Evolutionary conservation across 768 basidiomycete species (phyloP).

Genomic region (Psilocybe cyanescens): DNA sequence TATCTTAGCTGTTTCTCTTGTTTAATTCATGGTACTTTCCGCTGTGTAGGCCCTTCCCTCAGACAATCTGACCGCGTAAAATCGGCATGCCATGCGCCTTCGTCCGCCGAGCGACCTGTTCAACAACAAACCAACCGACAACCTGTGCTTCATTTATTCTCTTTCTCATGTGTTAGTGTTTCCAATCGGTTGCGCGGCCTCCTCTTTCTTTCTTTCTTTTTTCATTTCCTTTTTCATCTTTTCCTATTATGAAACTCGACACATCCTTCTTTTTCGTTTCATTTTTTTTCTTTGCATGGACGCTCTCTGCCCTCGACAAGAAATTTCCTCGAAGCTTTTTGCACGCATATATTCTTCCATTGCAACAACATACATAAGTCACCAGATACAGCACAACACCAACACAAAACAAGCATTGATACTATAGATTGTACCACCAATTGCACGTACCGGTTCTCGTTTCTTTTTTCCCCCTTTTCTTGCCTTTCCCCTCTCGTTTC

Average conservation of each 20-base stretch:
- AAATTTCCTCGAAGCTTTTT: background rate
- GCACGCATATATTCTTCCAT: background rate
- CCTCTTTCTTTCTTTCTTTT: background rate
- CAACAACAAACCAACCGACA: background rate
- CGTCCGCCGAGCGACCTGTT: background rate
- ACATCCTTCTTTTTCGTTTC: background rate
- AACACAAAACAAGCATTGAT: conserved; percentile 1
- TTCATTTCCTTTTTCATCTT: background rate
- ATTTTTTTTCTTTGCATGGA: background rate
- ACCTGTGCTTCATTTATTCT: conserved; percentile 4
- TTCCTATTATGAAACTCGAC: background rate
- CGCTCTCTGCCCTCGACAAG: background rate
- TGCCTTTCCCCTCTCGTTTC: background rate
- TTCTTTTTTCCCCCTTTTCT: background rate
- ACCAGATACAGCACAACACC: background rate
- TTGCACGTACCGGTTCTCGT: background rate
- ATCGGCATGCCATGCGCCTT: background rate
- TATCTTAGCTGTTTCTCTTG: background rate
- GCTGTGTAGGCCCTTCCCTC: no score
- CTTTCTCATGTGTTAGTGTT: background rate
- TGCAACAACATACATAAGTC: background rate
- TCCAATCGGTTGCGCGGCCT: background rate
- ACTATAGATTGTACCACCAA: conserved; percentile 4
- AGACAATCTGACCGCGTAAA: background rate
- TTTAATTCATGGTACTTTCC: background rate